Base-by-base conservation (phyloP, 352 stramenopile species). In the Globisporangium cederbergense region DNA sequence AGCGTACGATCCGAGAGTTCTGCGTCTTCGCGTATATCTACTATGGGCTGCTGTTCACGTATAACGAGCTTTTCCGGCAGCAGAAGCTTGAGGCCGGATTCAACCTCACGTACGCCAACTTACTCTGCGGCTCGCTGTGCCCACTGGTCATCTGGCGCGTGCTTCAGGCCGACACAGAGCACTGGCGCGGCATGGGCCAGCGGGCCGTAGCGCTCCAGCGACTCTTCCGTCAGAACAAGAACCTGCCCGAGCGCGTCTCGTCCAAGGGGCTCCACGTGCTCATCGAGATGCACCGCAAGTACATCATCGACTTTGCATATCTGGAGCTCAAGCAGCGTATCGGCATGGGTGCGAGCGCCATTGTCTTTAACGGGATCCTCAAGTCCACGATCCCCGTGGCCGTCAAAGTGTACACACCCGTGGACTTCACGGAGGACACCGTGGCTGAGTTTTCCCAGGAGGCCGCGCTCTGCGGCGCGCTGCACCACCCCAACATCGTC, bases 61-160 rank as follows among this genome's bases (percentile, higher is more conserved):
- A 84, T 67, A 86, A 79, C 57, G 71, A 85, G 22, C 70, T 84
- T 20, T 88, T 88, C 42, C 77, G 61, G 32, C 63, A 74, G n/a
- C 61, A 65, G 25, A 71, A 82, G 20, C 30, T 88, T 65, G 78
- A 89, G 11, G 58, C 68, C 1, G 79, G 79, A 1, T 89, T 87
- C 64, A 81, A 74, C n/a, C 60, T 89, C 30, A 85, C 76, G n/a
- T 87, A 87, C 55, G 73, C 73, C 32, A 84, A 87, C 54, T 56
- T 87, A 3, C 55, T 89, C 7, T 90, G 75, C 46, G 76, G 73
- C 20, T 78, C 74, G 1, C 57, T 58, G 14, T 76, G 73, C 28
- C 86, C 86, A 6, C 66, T 91, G 6, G 74, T 90, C 9, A 81
- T 93, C 60, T 92, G 81, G 83, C 73, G 83, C 58, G 71, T 91